A percentile compares a stretch with the other conserved stretches of the same genome.
Evolutionary conservation across 768 basidiomycete genomes (phyloP).

Genomic region (Trichaptum fuscoviolaceum): DNA sequence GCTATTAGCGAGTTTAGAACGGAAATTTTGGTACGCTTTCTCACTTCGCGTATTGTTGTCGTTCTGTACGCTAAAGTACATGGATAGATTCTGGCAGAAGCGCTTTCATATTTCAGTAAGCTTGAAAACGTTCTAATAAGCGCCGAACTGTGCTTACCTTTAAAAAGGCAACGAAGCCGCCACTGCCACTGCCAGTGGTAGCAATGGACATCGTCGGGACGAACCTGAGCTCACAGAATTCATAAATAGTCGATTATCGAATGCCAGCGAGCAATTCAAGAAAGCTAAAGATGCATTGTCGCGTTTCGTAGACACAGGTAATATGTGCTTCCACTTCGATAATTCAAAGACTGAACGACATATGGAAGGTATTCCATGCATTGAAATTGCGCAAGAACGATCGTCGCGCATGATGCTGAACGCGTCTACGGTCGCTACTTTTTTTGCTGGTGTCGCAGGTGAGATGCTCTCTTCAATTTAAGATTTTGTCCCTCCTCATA

Average conservation of each 20-base stretch:
- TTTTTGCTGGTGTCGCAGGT: not conserved
- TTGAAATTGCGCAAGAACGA: not conserved
- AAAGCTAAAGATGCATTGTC: not conserved
- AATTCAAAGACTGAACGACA: not conserved
- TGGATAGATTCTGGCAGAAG: not conserved
- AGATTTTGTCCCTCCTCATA: not conserved
- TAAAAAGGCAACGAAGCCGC: too few relatives aligned
- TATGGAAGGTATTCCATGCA: not conserved
- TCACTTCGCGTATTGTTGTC: not conserved
- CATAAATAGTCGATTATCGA: not conserved
- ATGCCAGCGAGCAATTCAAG: not conserved
- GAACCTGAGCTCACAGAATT: not conserved
- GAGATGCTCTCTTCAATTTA: not conserved
- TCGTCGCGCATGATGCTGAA: not conserved
- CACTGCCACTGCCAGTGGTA: too few relatives aligned
- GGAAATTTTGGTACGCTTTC: not conserved
- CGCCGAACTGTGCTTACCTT: too few relatives aligned
- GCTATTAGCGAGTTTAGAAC: not conserved
- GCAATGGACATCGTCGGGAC: too few relatives aligned
- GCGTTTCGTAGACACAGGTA: not conserved
- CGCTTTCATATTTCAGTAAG: not conserved
- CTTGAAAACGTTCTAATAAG: not conserved
- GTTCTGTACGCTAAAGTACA: not conserved
- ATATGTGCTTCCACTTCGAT: not conserved
- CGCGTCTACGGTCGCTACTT: not conserved